Evolutionary conservation across 208 protist genomes (phyloP).

Genomic region (Leishmania tarentolae): DNA sequence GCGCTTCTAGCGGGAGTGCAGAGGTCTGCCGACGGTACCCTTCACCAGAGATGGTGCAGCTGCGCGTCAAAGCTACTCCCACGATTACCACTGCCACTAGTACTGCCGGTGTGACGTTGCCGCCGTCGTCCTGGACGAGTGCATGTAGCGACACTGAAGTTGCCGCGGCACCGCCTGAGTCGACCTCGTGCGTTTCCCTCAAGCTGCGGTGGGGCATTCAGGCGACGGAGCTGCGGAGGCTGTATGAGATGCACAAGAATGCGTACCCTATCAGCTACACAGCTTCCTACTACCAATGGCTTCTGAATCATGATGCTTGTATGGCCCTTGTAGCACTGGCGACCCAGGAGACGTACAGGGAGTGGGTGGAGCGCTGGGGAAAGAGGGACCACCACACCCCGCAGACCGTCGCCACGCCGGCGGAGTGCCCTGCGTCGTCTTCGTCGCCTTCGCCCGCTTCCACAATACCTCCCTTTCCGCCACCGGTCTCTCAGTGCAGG

Average conservation of each 20-base stretch:
- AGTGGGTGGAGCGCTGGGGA: background rate
- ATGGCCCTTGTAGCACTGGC: constrained; percentile 52
- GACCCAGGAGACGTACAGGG: constrained; percentile 23
- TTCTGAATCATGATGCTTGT: constrained; percentile 42
- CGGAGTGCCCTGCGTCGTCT: background rate
- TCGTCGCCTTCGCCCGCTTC: background rate
- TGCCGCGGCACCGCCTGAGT: background rate
- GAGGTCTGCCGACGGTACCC: constrained; percentile 24
- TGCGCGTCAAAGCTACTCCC: background rate
- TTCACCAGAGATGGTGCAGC: constrained; percentile 15
- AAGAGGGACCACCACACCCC: background rate
- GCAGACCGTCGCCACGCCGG: background rate
- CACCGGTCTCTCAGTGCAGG: constrained; percentile 17
- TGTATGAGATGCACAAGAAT: constrained; percentile 60
- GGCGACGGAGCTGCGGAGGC: constrained; percentile 34
- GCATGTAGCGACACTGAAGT: background rate
- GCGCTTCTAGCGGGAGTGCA: background rate
- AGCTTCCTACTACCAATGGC: constrained; percentile 53
- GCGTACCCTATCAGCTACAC: constrained; percentile 66
- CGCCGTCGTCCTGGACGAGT: background rate
- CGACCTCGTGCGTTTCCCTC: constrained; percentile 10
- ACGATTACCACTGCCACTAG: background rate
- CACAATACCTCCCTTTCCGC: background rate
- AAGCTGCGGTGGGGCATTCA: constrained; percentile 71
- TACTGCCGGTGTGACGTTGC: background rate